Conservation (phyloP, 495 filamentous ascomycete genomes). For the Daldinia loculata region DNA sequence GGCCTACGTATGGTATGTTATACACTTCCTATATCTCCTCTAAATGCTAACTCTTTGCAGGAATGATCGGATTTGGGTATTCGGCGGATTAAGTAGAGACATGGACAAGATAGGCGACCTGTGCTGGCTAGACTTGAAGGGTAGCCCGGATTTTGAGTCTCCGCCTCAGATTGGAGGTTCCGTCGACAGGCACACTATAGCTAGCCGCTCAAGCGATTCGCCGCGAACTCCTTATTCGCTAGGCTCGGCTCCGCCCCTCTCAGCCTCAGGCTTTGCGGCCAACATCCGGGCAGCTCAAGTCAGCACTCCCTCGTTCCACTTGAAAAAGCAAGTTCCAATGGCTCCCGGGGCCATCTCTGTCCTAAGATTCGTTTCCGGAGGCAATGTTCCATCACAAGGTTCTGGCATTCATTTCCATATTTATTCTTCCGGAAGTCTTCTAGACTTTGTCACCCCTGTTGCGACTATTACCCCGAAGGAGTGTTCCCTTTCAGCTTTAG, state of each 20-base stretch:
- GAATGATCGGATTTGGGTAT: slow-evolving; percentile 92
- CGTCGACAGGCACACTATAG: slow-evolving; percentile 57
- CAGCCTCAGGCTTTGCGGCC: slow-evolving; percentile 80
- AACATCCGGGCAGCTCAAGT: slow-evolving; percentile 90
- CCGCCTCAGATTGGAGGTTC: slow-evolving; percentile 71
- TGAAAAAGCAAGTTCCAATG: slow-evolving; percentile 73
- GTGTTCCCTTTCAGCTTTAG: slow-evolving; percentile 87
- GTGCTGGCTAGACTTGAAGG: slow-evolving; percentile 96
- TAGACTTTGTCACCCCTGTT: slow-evolving; percentile 93
- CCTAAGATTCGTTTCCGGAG: slow-evolving; percentile 86
- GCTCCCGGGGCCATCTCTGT: slow-evolving; percentile 87
- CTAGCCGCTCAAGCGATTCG: slow-evolving; percentile 50
- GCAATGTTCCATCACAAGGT: slow-evolving; percentile 85
- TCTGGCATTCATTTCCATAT: slow-evolving; percentile 93
- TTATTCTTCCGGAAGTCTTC: slow-evolving; percentile 88
- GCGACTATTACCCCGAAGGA: slow-evolving; percentile 83
- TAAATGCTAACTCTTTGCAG: slow-evolving; percentile 38
- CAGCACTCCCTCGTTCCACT: slow-evolving; percentile 71
- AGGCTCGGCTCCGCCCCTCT: slow-evolving; percentile 54
- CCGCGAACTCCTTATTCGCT: slow-evolving; percentile 55
- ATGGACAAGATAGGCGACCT: slow-evolving; percentile 96
- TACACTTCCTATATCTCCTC: background rate
- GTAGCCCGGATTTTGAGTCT: slow-evolving; percentile 82
- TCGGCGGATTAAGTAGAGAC: slow-evolving; percentile 89
- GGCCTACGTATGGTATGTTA: slow-evolving; percentile 77